These are phyloP conservation scores for Aspergillus carbonarius DNA, from an alignment of 2,329 filamentous ascomycete species.

Conservation along the genomic window DNA sequence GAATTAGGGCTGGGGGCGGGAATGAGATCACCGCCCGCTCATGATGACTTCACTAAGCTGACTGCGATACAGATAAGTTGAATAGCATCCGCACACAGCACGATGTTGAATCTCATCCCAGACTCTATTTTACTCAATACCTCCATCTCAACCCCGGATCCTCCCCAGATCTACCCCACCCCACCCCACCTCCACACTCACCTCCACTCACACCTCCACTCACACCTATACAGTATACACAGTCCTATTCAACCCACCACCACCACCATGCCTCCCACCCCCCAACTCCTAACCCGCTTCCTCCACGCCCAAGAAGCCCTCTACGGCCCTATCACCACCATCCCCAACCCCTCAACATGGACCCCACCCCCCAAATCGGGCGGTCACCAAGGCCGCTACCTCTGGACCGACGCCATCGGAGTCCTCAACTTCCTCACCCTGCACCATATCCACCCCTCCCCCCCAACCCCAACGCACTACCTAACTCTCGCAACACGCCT, in stretches of 20 bases:
- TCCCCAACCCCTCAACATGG: conserved; percentile 43
- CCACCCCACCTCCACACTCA: background rate
- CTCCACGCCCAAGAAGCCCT: conserved; percentile 40
- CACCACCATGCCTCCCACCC: background rate
- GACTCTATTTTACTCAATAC: too few relatives aligned
- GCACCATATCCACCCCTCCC: conserved; percentile 37
- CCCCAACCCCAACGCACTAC: conserved; percentile 36
- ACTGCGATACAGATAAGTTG: too few relatives aligned
- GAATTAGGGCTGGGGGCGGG: conserved; percentile 5
- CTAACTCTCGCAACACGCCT: conserved; percentile 52
- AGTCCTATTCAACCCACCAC: too few relatives aligned
- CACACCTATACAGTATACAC: too few relatives aligned
- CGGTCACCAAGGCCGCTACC: conserved; percentile 58
- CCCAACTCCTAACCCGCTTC: conserved; percentile 27
- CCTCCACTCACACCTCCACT: background rate
- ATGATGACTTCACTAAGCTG: conserved; percentile 32
- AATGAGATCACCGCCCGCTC: conserved; percentile 22
- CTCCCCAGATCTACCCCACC: background rate
- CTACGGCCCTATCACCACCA: conserved; percentile 38
- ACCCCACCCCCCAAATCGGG: conserved; percentile 52
- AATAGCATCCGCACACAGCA: too few relatives aligned
- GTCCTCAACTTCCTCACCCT: conserved; percentile 60
- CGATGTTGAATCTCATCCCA: too few relatives aligned
- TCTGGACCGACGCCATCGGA: conserved; percentile 63
- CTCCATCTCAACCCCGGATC: too few relatives aligned